Base-by-base conservation (phyloP, 2,329 filamentous ascomycete genomes). In the Karstenula rhodostoma region DNA sequence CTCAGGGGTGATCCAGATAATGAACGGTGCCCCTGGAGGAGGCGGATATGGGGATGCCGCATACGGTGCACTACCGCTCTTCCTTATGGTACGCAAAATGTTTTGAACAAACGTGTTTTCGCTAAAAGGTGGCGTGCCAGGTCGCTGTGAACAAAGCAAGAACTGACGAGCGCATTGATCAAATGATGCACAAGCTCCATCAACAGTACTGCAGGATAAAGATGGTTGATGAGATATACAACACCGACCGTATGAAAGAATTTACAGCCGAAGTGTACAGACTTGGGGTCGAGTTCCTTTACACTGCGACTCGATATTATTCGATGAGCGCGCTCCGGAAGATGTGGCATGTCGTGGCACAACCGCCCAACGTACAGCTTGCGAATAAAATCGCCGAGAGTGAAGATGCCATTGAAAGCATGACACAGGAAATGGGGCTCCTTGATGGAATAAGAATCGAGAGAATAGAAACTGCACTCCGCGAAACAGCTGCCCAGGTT, bases 121-220 rank as follows among this genome's bases (percentile, higher is more conserved):
- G 33, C 40, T 22, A 12, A 32, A 47, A 19, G 43, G 7, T 5
- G 5, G 5, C 9, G 7, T n/a, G 17, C 22, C 15, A 63, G 58
- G 40, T 61, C 32, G 54, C 51, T 1, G 58, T 63, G 19, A 58
- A 63, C 43, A 61, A 63, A 40, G 15, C 37, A 17, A 53, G 56
- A 29, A 59, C 61, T 8, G 61, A 63, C 42, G 50, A 61, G 15
- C 46, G 43, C 19, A 61, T 63, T 32, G 56, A 61, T 13, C 35
- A 35, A 9, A 61, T 58, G 61, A 50, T 63, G 17, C 22, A 46
- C 8, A 53, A 6, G 2, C 46, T 63, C 5, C 55, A 53, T 7
- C 50, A 63, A 43, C 58, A 63, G 29, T 63, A 63, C 29, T 52
- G 29, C 48, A 33, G 58, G 23, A 58, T 61, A 27, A 50, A 63